Conservation (phyloP, 805 yeast species). For the Yamadazyma kitorensis region DNA sequence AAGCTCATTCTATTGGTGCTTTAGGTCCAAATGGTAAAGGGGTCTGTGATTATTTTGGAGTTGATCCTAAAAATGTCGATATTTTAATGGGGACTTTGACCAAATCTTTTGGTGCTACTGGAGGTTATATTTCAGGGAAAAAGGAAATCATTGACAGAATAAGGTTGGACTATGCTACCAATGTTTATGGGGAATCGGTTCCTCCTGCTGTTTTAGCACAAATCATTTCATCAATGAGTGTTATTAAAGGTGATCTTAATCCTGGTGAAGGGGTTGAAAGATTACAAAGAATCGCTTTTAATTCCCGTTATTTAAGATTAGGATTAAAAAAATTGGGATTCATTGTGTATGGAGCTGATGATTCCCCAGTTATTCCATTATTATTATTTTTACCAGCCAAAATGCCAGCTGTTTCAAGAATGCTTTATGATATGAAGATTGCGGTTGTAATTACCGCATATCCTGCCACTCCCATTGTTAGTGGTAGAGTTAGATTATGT, state of each 20-base stretch:
- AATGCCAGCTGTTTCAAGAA: constrained; percentile 88
- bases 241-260: constrained; percentile 75
- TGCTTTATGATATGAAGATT: constrained; percentile 72
- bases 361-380: constrained; percentile 93
- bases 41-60: constrained; percentile 87
- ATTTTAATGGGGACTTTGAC: constrained; percentile 97
- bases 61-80: constrained; percentile 75
- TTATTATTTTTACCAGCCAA: constrained; percentile 86
- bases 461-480: constrained; percentile 92
- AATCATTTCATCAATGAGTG: constrained; percentile 72
- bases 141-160: constrained; percentile 68
- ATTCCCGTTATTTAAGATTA: constrained; percentile 86
- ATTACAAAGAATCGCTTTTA: constrained; percentile 89
- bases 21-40: constrained; percentile 94
- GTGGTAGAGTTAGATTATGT: constrained; percentile 90
- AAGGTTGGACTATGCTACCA: constrained; percentile 68
- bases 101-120: constrained; percentile 97
- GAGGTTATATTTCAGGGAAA: constrained; percentile 90
- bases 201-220: constrained; percentile 93
- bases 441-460: constrained; percentile 97
- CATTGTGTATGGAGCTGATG: constrained; percentile 92
- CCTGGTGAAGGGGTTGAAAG: constrained; percentile 95
- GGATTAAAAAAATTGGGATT: constrained; percentile 92
- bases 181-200: constrained; percentile 76
- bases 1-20: constrained; percentile 99